Evolutionary conservation across 345 rosid genomes (phyloP).

Genomic region (Abelmoschus esculentus): DNA sequence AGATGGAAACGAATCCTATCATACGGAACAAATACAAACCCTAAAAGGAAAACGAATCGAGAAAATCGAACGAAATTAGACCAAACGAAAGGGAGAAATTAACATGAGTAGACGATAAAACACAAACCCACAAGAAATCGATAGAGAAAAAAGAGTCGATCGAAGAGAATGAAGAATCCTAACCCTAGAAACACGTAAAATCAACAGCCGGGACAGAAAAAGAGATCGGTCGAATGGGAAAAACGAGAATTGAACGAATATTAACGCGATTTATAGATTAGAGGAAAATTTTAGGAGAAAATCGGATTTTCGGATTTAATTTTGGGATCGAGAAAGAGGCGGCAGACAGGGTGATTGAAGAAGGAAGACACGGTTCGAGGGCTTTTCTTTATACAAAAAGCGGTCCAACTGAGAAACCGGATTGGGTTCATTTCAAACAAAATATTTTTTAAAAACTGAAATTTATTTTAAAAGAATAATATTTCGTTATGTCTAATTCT

Average conservation of each 20-base stretch:
- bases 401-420: background rate
- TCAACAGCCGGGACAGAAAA: background rate
- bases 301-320: background rate
- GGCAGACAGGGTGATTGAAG: background rate
- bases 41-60: background rate
- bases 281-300: conserved; percentile 1
- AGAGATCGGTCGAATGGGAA: conserved; percentile 15
- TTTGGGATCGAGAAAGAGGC: conserved; percentile 4
- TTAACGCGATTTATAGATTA: conserved; percentile 1
- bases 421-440: background rate
- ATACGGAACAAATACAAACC: background rate
- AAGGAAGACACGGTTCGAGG: background rate
- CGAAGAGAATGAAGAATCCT: conserved; percentile 21
- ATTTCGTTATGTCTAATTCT: too few relatives aligned
- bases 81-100: background rate
- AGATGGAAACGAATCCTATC: background rate
- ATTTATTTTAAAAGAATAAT: too few relatives aligned
- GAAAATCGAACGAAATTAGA: background rate
- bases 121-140: background rate
- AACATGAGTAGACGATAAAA: background rate
- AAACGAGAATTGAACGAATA: conserved; percentile 5
- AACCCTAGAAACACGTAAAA: conserved; percentile 28
- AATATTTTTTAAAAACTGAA: background rate
- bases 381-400: background rate
- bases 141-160: conserved; percentile 5